Conservation (phyloP, 306 rosid genomes). For the Comarum palustre region DNA sequence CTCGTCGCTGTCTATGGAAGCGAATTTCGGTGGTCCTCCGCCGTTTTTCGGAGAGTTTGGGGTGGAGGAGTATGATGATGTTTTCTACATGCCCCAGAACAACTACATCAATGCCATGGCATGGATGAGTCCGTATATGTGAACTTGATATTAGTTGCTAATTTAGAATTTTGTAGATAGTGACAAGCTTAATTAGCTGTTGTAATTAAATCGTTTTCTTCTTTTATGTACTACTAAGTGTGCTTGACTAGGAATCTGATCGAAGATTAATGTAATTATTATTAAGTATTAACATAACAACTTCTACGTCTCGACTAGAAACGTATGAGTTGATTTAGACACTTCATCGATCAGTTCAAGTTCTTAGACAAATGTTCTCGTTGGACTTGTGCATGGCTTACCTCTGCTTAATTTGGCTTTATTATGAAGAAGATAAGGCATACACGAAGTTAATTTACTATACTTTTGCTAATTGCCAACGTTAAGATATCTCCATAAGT, state of each 20-base stretch:
- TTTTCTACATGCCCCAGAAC: conserved; percentile 40
- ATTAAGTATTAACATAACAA: conserved; percentile 23
- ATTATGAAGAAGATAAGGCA: conserved; percentile 6
- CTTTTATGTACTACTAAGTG: conserved; percentile 26
- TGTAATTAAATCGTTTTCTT: conserved; percentile 37
- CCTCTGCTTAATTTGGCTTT: background rate
- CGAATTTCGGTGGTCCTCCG: conserved; percentile 37
- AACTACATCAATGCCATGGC: conserved; percentile 51
- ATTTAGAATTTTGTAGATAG: conserved; percentile 48
- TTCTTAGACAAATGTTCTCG: background rate
- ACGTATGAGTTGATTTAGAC: background rate
- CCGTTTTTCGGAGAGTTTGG: conserved; percentile 60
- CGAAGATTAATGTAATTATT: conserved; percentile 27
- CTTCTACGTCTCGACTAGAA: background rate
- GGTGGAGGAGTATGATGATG: conserved; percentile 48
- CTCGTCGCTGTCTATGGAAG: conserved; percentile 60
- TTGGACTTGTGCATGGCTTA: background rate
- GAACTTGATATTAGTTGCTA: conserved; percentile 18
- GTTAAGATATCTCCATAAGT: background rate
- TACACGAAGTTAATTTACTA: background rate
- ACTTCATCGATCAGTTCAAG: background rate
- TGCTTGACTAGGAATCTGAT: conserved; percentile 38
- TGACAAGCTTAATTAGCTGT: conserved; percentile 36
- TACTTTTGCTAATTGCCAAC: background rate
- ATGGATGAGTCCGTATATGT: conserved; percentile 54